Conservation (phyloP, 768 basidiomycete genomes). For the Cubamyces sp. region DNA sequence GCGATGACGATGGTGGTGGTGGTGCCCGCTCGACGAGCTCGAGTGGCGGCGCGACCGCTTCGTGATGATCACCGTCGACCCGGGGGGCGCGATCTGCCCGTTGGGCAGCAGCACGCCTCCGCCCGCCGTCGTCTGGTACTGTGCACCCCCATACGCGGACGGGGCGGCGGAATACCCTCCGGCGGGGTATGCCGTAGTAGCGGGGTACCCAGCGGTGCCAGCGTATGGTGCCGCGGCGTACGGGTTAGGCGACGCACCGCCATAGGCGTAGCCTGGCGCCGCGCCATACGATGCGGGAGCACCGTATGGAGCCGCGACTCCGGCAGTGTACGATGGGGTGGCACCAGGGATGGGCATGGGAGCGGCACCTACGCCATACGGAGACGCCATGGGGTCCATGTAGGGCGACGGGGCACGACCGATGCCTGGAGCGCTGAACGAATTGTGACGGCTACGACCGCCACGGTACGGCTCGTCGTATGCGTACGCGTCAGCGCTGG, state of each 20-base stretch:
- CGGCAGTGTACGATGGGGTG: slow-evolving; percentile 3
- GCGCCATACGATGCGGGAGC: slow-evolving; percentile 15
- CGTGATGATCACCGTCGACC: slow-evolving; percentile 32
- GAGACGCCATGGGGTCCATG: slow-evolving; percentile 6
- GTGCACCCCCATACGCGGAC: slow-evolving; percentile 5
- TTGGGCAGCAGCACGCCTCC: slow-evolving; percentile 14
- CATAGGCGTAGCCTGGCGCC: slow-evolving; percentile 9
- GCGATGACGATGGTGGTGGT: slow-evolving; percentile 23
- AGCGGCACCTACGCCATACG: neutral
- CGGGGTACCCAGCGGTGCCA: neutral
- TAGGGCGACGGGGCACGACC: slow-evolving; percentile 14
- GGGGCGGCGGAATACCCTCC: slow-evolving; percentile 3
- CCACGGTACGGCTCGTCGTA: slow-evolving; percentile 19
- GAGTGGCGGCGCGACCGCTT: slow-evolving; percentile 23
- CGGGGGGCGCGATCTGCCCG: slow-evolving; percentile 20
- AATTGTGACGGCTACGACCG: slow-evolving; percentile 21
- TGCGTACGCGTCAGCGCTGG: slow-evolving; percentile 12
- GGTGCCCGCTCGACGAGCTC: slow-evolving; percentile 18
- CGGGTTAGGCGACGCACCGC: slow-evolving; percentile 21
- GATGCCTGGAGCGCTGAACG: slow-evolving; percentile 17
- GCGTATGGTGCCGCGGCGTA: neutral
- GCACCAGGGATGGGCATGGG: slow-evolving; percentile 22
- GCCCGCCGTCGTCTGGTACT: neutral
- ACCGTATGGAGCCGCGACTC: neutral
- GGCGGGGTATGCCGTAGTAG: neutral